Base-by-base conservation (phyloP, 768 basidiomycete genomes). In the Leccinum obscurum region DNA sequence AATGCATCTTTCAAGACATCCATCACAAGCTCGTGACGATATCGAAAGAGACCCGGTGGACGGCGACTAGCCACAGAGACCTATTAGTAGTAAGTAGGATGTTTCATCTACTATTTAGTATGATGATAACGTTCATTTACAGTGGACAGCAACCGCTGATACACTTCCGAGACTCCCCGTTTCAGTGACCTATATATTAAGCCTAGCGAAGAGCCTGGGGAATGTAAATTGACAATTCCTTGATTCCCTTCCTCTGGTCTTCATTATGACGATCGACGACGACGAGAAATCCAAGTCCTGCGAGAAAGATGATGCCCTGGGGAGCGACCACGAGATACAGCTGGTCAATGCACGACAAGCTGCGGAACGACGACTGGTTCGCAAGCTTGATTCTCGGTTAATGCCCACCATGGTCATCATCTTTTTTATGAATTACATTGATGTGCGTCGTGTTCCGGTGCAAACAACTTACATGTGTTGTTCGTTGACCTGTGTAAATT, bases 371-470 rank as follows among this genome's bases (percentile, higher is more conserved):
- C 32, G 20, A n/a, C 52, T 53, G 32, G 52, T 53, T 53, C 52
- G 52, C 52, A 53, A 53, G 11, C 52, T 53, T 10, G 52, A 53
- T 53, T 13, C n/a, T 24, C 30, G 52, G 20, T 35, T 53, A 14
- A 1, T 53, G 20, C 52, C 52, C 34, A 35, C 32, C 34, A 24
- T 56, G 44, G 32, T 50, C 15, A 9, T 56, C 32, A 35, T 56
- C 6, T 56, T 35, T 50, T 49, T 56, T 11, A 56, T 56, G 55
- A 56, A 56, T 14, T 46, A 56, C 48, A 50, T 56, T 32, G 56
- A 56, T 32, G 56, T 50, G 10, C 55, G 55, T 56, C 46, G 17
- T 54, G 22, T 30, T 20, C 24, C 10, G n/a, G 54, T 46, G n/a
- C 26, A 55, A 51, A 24, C 7, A 51, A 7, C 7, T 51, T 20